phyloP scores from a whole-genome alignment of 495 filamentous ascomycete species.

The Trichodelitschia bisporula region DNA sequence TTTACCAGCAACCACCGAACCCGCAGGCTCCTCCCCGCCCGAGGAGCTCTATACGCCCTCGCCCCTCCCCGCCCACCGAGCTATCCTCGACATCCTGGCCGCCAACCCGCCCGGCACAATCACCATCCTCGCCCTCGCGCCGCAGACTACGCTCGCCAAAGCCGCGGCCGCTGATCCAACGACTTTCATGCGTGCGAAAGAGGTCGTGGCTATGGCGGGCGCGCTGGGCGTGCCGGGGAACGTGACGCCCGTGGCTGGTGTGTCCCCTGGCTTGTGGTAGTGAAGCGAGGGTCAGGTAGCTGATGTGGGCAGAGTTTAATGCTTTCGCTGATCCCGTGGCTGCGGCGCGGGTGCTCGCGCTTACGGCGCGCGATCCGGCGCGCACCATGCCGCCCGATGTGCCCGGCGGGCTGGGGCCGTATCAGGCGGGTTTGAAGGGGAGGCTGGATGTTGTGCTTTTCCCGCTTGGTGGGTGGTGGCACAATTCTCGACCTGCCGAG shows the following conservation, averaged over 20 bases:
- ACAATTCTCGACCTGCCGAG: neutral
- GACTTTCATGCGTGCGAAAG: constrained; percentile 68
- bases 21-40: constrained; percentile 11
- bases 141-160: constrained; percentile 72
- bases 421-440: constrained; percentile 37
- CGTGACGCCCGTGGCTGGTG: constrained; percentile 16
- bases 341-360: constrained; percentile 66
- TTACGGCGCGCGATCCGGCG: constrained; percentile 55
- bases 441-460: constrained; percentile 55
- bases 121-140: constrained; percentile 72
- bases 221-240: constrained; percentile 62
- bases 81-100: constrained; percentile 61
- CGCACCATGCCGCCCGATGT: constrained; percentile 34
- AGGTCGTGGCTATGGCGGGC: constrained; percentile 93
- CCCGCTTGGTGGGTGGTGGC: constrained; percentile 30
- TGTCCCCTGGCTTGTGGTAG: neutral
- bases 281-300: constrained; percentile 23
- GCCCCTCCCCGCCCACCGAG: constrained; percentile 41
- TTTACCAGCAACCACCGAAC: too few species aligned
- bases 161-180: constrained; percentile 67
- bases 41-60: constrained; percentile 42
- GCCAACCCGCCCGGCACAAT: constrained; percentile 63
- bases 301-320: constrained; percentile 26
- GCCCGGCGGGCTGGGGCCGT: constrained; percentile 25
- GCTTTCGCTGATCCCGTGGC: constrained; percentile 28